These are phyloP conservation scores for Tetragonia tetragonoides DNA, from an alignment of 148 eudicot species.

Conservation along the genomic window DNA sequence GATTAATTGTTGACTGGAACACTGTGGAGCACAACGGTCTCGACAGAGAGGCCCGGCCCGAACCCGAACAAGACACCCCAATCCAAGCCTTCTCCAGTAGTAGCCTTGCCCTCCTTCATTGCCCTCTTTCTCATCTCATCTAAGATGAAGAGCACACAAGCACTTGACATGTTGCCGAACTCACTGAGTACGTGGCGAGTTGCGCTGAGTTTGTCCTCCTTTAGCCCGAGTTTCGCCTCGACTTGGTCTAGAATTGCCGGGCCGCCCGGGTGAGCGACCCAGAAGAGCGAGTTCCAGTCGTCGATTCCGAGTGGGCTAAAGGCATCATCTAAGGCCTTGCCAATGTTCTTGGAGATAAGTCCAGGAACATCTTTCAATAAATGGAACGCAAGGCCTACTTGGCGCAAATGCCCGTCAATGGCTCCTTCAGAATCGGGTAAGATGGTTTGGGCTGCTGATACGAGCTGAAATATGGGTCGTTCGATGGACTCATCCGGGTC, in stretches of 20 bases:
- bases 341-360: slow-evolving; percentile 1
- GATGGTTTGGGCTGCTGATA: slow-evolving; percentile 13
- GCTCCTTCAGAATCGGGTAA: slow-evolving; percentile 13
- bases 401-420: neutral
- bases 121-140: slow-evolving; percentile 12
- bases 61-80: slow-evolving; percentile 16
- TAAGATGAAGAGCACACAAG: slow-evolving; percentile 4
- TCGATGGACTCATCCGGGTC: slow-evolving; percentile 18
- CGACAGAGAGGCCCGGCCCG: slow-evolving; percentile 2
- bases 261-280: slow-evolving; percentile 11
- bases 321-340: neutral
- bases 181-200: neutral
- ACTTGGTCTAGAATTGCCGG: neutral
- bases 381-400: neutral
- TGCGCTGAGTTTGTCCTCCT: neutral
- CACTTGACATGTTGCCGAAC: slow-evolving; percentile 2
- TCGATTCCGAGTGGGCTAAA: neutral
- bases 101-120: neutral
- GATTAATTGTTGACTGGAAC: neutral
- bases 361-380: neutral
- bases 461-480: slow-evolving; percentile 16
- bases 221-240: slow-evolving; percentile 3
- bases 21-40: slow-evolving; percentile 6
- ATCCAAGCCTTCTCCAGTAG: neutral
- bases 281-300: slow-evolving; percentile 9